Evolutionary conservation across 176 grass and related monocot species (phyloP).

Genomic region (Tillandsia fasciculata): DNA sequence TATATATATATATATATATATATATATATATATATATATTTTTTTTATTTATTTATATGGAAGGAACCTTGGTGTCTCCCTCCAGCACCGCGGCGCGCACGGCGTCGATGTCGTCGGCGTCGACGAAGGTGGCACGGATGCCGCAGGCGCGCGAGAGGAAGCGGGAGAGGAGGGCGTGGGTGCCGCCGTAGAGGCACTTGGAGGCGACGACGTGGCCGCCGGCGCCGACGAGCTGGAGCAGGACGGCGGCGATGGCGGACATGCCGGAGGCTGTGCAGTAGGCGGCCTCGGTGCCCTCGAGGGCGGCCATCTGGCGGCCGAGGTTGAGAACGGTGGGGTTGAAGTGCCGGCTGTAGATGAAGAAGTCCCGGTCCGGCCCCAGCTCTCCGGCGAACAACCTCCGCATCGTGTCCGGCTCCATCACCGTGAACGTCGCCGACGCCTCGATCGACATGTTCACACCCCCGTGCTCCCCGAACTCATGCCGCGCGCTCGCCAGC

Average conservation of each 20-base stretch:
- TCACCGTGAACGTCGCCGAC: constrained; percentile 97
- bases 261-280: constrained; percentile 97
- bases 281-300: constrained; percentile 90
- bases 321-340: constrained; percentile 94
- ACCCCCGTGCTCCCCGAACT: constrained; percentile 95
- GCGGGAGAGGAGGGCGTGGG: constrained; percentile 73
- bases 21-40: too few relatives aligned
- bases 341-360: constrained; percentile 88
- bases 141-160: constrained; percentile 60
- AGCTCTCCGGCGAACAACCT: constrained; percentile 77
- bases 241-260: constrained; percentile 73
- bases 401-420: constrained; percentile 91
- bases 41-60: too few relatives aligned
- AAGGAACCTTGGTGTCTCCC: constrained; percentile 27
- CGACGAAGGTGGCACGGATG: constrained; percentile 62
- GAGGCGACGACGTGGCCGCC: constrained; percentile 89
- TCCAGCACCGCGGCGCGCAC: constrained; percentile 50
- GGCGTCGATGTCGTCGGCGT: constrained; percentile 56
- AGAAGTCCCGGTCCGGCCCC: constrained; percentile 86
- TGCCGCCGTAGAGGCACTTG: constrained; percentile 85
- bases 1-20: too few relatives aligned
- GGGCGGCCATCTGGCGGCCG: constrained; percentile 85
- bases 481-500: constrained; percentile 67
- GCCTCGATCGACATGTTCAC: constrained; percentile 99
- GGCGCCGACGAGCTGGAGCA: constrained; percentile 71